Conservation (phyloP, 371 early-diverging fungal species). For the Apophysomyces elegans region DNA sequence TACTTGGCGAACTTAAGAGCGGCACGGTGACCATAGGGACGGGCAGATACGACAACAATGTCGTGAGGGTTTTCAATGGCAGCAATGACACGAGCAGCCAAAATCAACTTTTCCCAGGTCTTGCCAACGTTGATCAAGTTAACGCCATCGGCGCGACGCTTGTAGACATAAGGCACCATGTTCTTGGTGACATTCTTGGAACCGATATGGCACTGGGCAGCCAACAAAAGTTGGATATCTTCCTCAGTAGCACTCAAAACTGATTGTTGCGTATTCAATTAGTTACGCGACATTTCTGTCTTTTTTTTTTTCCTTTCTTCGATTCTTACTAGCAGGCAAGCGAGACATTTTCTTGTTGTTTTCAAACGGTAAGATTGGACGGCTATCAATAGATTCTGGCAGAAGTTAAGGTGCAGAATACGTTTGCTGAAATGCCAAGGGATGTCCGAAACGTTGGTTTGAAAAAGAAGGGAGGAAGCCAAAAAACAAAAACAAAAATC, state of each 20-base stretch:
- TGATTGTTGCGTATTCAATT: background rate
- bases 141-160: constrained; percentile 93
- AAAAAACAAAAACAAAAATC: constrained; percentile 1
- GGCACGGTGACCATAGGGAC: constrained; percentile 98
- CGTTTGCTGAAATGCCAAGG: constrained; percentile 6
- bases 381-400: constrained; percentile 12
- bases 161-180: constrained; percentile 93
- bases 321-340: constrained; percentile 3
- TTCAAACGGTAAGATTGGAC: constrained; percentile 3
- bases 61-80: constrained; percentile 96
- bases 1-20: constrained; percentile 98
- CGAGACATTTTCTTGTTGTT: constrained; percentile 9
- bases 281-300: background rate
- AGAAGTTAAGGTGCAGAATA: constrained; percentile 7
- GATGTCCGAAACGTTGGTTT: constrained; percentile 4
- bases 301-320: background rate
- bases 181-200: constrained; percentile 87
- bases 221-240: constrained; percentile 91
- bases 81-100: constrained; percentile 98
- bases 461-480: background rate
- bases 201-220: constrained; percentile 93
- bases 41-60: constrained; percentile 95
- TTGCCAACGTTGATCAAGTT: constrained; percentile 98
- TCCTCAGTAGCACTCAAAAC: constrained; percentile 79
- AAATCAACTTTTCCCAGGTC: constrained; percentile 99